These are phyloP conservation scores for Lepraria neglecta DNA, from an alignment of 495 filamentous ascomycete genomes.

Conservation along the genomic window DNA sequence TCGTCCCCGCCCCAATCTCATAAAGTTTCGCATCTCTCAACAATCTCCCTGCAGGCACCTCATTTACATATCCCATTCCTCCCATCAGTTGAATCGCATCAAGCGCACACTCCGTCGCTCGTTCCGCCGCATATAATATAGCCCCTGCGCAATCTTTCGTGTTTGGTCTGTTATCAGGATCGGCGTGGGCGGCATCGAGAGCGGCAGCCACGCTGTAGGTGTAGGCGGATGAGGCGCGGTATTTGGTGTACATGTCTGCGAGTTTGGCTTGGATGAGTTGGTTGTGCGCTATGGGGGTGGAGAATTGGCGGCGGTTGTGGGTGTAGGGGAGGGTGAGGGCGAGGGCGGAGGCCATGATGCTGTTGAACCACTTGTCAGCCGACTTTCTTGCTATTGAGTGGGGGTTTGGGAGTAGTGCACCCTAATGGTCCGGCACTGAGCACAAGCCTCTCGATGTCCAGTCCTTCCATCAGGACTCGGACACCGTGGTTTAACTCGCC, in stretches of 20 bases:
- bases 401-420: conserved; percentile 29
- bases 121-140: conserved; percentile 90
- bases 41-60: conserved; percentile 81
- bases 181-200: conserved; percentile 69
- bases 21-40: conserved; percentile 86
- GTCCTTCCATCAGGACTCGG: conserved; percentile 87
- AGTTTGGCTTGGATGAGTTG: conserved; percentile 91
- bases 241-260: conserved; percentile 95
- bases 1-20: conserved; percentile 96
- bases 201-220: conserved; percentile 69
- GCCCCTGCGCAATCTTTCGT: conserved; percentile 94
- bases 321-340: conserved; percentile 86
- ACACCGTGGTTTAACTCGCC: conserved; percentile 77
- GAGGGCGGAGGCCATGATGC: conserved; percentile 88
- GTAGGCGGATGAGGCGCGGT: conserved; percentile 72
- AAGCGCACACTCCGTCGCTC: conserved; percentile 79
- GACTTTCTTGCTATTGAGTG: background rate
- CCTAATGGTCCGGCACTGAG: conserved; percentile 86
- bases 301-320: conserved; percentile 85
- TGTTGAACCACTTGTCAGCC: conserved; percentile 26
- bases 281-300: conserved; percentile 79
- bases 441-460: conserved; percentile 90
- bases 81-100: conserved; percentile 94
- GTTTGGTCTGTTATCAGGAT: conserved; percentile 45
- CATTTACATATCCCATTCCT: conserved; percentile 93